Base-by-base conservation (phyloP, 163 green algal species). In the Chlamydomonas reinhardtii region DNA sequence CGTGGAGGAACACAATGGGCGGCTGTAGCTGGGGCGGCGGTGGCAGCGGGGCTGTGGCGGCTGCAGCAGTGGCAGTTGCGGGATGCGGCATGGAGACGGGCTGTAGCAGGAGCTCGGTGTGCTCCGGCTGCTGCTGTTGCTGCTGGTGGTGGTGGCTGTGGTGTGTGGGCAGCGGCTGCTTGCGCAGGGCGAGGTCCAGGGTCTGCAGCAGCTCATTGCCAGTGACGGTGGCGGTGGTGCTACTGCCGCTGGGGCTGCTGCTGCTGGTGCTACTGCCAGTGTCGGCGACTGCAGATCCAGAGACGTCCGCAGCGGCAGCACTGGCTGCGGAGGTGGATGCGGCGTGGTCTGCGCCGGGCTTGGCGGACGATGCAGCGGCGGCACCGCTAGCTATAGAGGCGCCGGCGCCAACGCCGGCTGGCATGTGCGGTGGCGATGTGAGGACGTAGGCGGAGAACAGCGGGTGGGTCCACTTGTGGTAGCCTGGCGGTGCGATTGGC, bases 1-100 rank as follows among this genome's bases (percentile, higher is more conserved):
- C 90, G 31, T 93, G 90, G 65, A 91, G n/a, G 71, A 93, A 89
- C 20, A 93, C 79, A 32, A 93, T 37, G 4, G 90, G 83, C 29
- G 65, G 37, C 37, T 29, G 74, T 24, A 4, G 56, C 74, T 37
- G 16, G 2, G 14, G 48, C 24, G 19, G 16, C 29, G 34, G 32
- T 19, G 17, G 68, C 24, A 11, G 62, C 2, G 27, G 62, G 27
- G 25, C 8, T 32, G 62, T 29, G 62, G 62, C 62, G 8, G 62
- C 27, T 3, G 59, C 59, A 8, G 25, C 62, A 17, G 68, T 31
- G 4, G 34, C 68, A 27, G 34, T 4, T 16, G 68, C 12, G 16
- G 31, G 1, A n/a, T 73, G 48, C 1, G 19, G 48, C 48, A 2
- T 56, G 48, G 48, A 56, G 48, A 56, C 12, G 12, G 48, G 48